Percentiles rank a stretch among this genome's conserved stretches.
Conservation (phyloP, 1,284 basidiomycete genomes). For the Sanghuangporus baumii region DNA sequence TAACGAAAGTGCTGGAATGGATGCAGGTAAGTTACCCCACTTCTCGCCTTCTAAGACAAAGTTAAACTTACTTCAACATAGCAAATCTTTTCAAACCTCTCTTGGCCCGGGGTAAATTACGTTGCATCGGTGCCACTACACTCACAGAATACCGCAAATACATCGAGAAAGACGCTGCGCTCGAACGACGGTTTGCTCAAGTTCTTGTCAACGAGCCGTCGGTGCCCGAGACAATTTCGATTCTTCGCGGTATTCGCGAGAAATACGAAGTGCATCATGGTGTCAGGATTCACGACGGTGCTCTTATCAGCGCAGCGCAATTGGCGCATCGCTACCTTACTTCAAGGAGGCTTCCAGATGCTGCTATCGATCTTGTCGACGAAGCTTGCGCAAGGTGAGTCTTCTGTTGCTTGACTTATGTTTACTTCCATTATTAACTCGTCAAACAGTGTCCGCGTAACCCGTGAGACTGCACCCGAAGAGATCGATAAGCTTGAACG, state of each 20-base stretch:
- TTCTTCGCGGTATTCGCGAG: slow-evolving; percentile 86
- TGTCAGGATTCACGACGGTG: slow-evolving; percentile 85
- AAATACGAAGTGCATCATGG: slow-evolving; percentile 85
- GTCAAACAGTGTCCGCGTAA: slow-evolving; percentile 70
- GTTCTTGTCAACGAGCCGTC: slow-evolving; percentile 91
- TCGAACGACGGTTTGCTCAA: slow-evolving; percentile 93
- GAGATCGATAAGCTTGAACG: slow-evolving; percentile 94
- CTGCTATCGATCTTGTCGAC: slow-evolving; percentile 91
- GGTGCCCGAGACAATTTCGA: slow-evolving; percentile 89
- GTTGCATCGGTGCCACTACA: slow-evolving; percentile 91
- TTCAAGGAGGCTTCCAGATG: slow-evolving; percentile 78
- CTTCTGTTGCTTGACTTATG: not conserved
- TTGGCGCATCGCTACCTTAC: slow-evolving; percentile 95
- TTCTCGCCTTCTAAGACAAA: not conserved
- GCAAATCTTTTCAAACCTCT: slow-evolving; percentile 90
- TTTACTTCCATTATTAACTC: slow-evolving; percentile 22
- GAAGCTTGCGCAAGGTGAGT: slow-evolving; percentile 84
- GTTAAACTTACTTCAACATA: slow-evolving; percentile 26
- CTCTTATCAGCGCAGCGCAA: slow-evolving; percentile 87
- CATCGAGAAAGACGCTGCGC: slow-evolving; percentile 92
- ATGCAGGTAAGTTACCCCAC: slow-evolving; percentile 37
- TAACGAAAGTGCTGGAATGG: slow-evolving; percentile 73
- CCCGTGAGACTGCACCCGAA: slow-evolving; percentile 92
- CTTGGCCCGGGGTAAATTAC: slow-evolving; percentile 86
- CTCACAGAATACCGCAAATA: slow-evolving; percentile 92